These are phyloP conservation scores for Neonectria magnoliae DNA, from an alignment of 2,329 filamentous ascomycete genomes.

Conservation along the genomic window DNA sequence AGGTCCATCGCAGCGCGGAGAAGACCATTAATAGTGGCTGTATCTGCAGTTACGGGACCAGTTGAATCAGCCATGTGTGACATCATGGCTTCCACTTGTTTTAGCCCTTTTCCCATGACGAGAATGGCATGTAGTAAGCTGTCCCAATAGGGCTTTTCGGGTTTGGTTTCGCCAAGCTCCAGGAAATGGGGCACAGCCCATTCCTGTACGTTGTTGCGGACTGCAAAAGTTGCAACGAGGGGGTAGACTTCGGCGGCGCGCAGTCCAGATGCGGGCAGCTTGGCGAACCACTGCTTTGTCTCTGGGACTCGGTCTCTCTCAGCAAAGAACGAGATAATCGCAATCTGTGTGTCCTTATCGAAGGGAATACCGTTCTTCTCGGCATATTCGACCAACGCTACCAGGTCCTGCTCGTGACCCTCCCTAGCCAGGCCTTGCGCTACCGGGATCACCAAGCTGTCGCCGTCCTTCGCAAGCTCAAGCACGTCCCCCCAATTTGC, in stretches of 20 bases:
- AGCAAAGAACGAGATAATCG: constrained; percentile 72
- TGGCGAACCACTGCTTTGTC: constrained; percentile 74
- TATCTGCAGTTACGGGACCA: constrained; percentile 66
- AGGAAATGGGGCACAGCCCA: constrained; percentile 72
- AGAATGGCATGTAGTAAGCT: constrained; percentile 78
- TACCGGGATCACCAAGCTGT: constrained; percentile 44
- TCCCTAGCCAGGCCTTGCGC: constrained; percentile 69
- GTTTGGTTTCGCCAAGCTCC: constrained; percentile 57
- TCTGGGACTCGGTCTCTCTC: constrained; percentile 64
- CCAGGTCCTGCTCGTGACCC: constrained; percentile 65
- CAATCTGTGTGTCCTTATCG: constrained; percentile 57
- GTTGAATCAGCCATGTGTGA: constrained; percentile 76
- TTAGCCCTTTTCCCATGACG: constrained; percentile 72
- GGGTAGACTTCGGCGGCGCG: constrained; percentile 41
- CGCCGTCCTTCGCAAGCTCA: constrained; percentile 32
- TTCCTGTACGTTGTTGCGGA: constrained; percentile 65
- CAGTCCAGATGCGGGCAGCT: constrained; percentile 53
- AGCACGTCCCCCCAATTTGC: constrained; percentile 43
- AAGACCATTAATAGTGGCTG: constrained; percentile 79
- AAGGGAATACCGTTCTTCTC: constrained; percentile 58
- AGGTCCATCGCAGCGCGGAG: constrained; percentile 77
- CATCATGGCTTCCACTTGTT: constrained; percentile 61
- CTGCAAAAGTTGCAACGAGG: constrained; percentile 60
- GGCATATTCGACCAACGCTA: constrained; percentile 64
- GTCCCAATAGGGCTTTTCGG: constrained; percentile 72